These are phyloP conservation scores for Puccinia polysora DNA, from an alignment of 1,284 basidiomycete genomes.

Conservation along the genomic window DNA sequence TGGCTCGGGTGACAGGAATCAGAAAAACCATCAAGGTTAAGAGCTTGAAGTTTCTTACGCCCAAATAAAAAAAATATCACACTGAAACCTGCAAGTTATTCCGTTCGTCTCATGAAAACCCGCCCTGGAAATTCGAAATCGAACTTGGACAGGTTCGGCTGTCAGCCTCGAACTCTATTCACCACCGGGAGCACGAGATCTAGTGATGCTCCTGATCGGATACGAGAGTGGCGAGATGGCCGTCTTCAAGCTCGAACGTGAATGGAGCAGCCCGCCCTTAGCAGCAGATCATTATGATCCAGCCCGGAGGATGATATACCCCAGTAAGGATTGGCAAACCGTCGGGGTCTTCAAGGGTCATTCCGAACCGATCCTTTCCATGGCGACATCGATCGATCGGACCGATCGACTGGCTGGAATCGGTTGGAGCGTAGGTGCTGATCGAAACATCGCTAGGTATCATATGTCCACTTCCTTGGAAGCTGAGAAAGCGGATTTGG, in stretches of 20 bases:
- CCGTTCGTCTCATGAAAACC: not conserved
- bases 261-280: too few species aligned
- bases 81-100: conserved; percentile 8
- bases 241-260: conserved; percentile 4
- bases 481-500: too few species aligned
- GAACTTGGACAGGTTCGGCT: conserved; percentile 13
- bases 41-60: not conserved
- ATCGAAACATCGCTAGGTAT: conserved; percentile 31
- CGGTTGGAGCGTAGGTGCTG: conserved; percentile 35
- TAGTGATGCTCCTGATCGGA: conserved; percentile 23
- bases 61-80: not conserved
- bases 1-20: not conserved
- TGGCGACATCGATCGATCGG: conserved; percentile 3
- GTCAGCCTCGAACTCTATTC: conserved; percentile 11
- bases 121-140: too few species aligned
- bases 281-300: too few species aligned
- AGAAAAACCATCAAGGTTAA: conserved; percentile 7
- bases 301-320: too few species aligned
- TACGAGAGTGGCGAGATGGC: conserved; percentile 27
- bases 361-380: conserved; percentile 22
- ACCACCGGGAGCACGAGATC: not conserved
- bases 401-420: conserved; percentile 19
- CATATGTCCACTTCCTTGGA: not conserved
- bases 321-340: conserved; percentile 9
- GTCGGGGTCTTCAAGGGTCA: conserved; percentile 24